Evolutionary conservation across 305 asterid genomes (phyloP), one percentile per base, ranked within the genome.

Genomic region (Fraxinus ornus): DNA sequence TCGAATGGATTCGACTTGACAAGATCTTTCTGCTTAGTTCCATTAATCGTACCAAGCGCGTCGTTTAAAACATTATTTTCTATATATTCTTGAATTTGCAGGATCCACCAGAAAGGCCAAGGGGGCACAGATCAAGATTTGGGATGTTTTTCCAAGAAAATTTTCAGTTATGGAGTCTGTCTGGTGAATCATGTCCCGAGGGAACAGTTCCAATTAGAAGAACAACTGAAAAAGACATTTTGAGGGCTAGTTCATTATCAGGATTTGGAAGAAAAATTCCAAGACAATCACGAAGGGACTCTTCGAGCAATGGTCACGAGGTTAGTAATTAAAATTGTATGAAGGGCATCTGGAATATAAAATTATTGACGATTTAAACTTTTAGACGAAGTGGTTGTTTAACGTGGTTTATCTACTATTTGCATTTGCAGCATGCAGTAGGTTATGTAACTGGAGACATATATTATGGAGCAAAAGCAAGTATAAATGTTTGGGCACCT

Each of bases 381-480:
- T 57, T 19, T 7, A 57, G 30, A 57, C 1, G 30, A 7, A 8
- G 66, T 19, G 26, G 24, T 52, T 52, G 24, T 52, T 47, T 47
- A 3, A 47, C 5, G n/a, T 52, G 12, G 12, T 55, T 26, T 26
- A 26, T 66, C 12, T 28, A 68, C 22, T 68, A 30, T 70, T 70
- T 70, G n/a, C 21, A 33, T 72, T 71, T 66, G 80, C 89, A 95
- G 98, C 98, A 95, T 88, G 98, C 97, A 0, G 97, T 94, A 37
- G 99, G 98, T 28, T 95, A 92, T 90, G 98, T 93, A 36, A 92
- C 85, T 81, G 98, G 99, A 81, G 93, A 92, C 28, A 86, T 87
- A 75, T 95, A 93, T 52, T 94, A 93, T 76, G 99, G 98, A 7
- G 97, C 98, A 75, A 95, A 95, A 85, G 98, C 97, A 80, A 95